phyloP scores from a whole-genome alignment of 768 basidiomycete genomes.

The Mycena polygramma region DNA sequence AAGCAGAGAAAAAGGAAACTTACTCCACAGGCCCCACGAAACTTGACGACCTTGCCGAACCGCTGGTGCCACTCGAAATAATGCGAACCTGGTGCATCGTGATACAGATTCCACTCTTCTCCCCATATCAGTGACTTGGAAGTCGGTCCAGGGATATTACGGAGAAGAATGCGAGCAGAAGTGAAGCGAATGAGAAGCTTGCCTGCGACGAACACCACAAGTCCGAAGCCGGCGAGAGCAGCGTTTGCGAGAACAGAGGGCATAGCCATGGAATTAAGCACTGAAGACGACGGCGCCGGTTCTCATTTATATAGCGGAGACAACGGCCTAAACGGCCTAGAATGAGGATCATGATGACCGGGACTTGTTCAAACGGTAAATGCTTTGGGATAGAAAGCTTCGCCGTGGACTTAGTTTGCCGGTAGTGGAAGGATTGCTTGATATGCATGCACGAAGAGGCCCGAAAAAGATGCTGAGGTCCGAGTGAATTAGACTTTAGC shows the following conservation, averaged over 20 bases:
- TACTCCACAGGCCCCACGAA: constrained; percentile 71
- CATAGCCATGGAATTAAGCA: constrained; percentile 7
- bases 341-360: constrained; percentile 26
- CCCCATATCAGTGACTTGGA: constrained; percentile 69
- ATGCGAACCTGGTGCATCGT: constrained; percentile 62
- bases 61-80: constrained; percentile 66
- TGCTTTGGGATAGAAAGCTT: background rate
- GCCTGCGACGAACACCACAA: constrained; percentile 46
- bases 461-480: constrained; percentile 18
- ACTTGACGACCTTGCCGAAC: constrained; percentile 68
- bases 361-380: constrained; percentile 1
- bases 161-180: constrained; percentile 49
- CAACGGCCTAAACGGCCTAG: constrained; percentile 5
- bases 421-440: constrained; percentile 9
- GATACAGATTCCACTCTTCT: constrained; percentile 70
- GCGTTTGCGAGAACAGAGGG: constrained; percentile 5
- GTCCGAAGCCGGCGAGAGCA: constrained; percentile 3
- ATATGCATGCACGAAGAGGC: background rate
- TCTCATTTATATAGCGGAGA: constrained; percentile 16
- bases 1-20: constrained; percentile 16
- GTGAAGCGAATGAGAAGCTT: constrained; percentile 53
- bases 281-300: background rate
- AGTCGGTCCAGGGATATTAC: constrained; percentile 66
- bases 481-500: constrained; percentile 19
- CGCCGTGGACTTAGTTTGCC: constrained; percentile 22